A percentile compares a stretch with the other conserved stretches of the same genome.
Evolutionary conservation across 768 basidiomycete genomes (phyloP).

Genomic region (Nidula microcarpa): DNA sequence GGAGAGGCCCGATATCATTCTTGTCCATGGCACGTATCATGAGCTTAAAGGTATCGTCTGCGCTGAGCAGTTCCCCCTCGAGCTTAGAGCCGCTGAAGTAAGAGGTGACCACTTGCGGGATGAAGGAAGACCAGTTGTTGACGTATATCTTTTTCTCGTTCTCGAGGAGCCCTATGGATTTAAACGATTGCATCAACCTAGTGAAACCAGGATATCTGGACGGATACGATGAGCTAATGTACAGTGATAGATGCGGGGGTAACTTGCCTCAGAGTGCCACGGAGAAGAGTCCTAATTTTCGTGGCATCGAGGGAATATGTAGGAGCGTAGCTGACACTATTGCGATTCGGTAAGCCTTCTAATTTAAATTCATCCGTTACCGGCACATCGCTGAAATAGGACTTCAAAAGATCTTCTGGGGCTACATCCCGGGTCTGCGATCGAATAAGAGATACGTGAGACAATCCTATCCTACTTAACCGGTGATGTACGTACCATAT

Average conservation of each 20-base stretch:
- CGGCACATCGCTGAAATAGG: conserved; percentile 64
- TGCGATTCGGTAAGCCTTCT: conserved; percentile 85
- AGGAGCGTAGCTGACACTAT: conserved; percentile 68
- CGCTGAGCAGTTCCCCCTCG: conserved; percentile 9
- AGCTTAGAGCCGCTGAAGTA: conserved; percentile 10
- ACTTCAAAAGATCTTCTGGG: conserved; percentile 36
- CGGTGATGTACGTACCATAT: conserved; percentile 37
- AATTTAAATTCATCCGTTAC: conserved; percentile 58
- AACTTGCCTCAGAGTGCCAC: conserved; percentile 73
- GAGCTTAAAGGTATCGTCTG: background rate
- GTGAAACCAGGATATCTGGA: conserved; percentile 83
- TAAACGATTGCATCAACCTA: conserved; percentile 69
- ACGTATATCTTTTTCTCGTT: conserved; percentile 27
- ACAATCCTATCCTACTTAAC: too few species aligned
- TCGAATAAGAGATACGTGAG: too few species aligned
- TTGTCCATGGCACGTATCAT: background rate
- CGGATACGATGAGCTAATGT: background rate
- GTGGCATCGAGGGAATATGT: conserved; percentile 54
- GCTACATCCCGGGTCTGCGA: background rate
- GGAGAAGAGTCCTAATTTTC: conserved; percentile 59
- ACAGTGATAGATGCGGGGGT: background rate
- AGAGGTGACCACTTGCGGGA: conserved; percentile 10
- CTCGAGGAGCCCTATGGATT: conserved; percentile 65
- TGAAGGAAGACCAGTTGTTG: conserved; percentile 34
- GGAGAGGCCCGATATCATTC: conserved; percentile 18